Base-by-base conservation (phyloP, 352 stramenopile species). In the Phytophthora niederhauseri region DNA sequence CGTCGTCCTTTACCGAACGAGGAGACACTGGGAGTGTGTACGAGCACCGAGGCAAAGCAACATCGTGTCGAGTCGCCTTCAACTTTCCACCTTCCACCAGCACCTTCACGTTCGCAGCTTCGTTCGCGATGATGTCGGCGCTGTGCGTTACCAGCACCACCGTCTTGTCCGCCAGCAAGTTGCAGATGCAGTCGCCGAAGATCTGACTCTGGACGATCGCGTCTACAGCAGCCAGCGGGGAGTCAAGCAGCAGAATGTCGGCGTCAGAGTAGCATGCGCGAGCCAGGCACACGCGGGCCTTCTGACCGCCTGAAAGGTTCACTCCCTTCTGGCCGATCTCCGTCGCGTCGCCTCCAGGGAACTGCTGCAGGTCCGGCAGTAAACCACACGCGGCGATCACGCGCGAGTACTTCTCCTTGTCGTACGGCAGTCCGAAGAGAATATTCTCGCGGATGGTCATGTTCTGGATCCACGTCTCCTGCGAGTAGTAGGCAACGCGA, bases 271-370 rank as follows among this genome's bases (percentile, higher is more conserved):
- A 94, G 45, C 79, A 85, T 24, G 83, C 75, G 9, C 88, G 81
- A 46, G 88, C 88, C 6, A 96, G 57, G 22, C 72, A 76, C 6
- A 96, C 76, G n/a, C 85, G 73, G 7, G 82, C 83, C 70, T 98
- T 98, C 74, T 99, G 96, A 12, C 96, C 96, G 14, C 97, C 96
- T 0, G 77, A 97, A 11, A 99, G 68, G 60, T 97, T 99, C 22
- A 99, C 86, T 6, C 97, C 96, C 60, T 96, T 97, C 76, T 98
- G 93, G 1, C 95, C 97, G 58, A 99, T 99, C 75, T 98, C 94
- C 3, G 94, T 98, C 57, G 65, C 45, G 62, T 99, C 95, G 4
- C 95, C 94, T 14, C 48, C 77, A 4, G 92, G 82, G 17, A 99
- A 82, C 28, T 95, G 68, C 12, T 77, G 74, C 4, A 99, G 73